These are phyloP conservation scores for Penicillium sp. DNA, from an alignment of 2,329 filamentous ascomycete genomes.

Conservation along the genomic window DNA sequence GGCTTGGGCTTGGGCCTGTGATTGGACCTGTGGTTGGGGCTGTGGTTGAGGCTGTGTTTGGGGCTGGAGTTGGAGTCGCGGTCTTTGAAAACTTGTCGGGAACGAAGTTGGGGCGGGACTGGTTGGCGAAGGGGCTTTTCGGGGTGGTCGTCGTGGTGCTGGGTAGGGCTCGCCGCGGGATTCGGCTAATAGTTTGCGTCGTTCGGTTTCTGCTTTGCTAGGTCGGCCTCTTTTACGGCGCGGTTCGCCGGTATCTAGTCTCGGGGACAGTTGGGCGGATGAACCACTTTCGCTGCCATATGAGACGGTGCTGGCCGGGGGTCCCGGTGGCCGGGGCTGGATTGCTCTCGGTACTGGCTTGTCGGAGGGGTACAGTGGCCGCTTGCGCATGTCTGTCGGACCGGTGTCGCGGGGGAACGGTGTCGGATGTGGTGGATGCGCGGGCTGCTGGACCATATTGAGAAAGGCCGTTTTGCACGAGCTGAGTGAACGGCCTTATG, in stretches of 20 bases:
- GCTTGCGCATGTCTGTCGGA: conserved; percentile 30
- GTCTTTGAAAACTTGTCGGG: background rate
- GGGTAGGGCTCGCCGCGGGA: conserved; percentile 43
- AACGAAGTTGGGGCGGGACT: conserved; percentile 26
- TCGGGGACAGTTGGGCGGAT: conserved; percentile 38
- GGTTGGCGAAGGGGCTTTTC: conserved; percentile 32
- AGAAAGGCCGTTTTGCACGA: conserved; percentile 39
- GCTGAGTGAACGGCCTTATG: conserved; percentile 42
- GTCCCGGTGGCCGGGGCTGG: conserved; percentile 42
- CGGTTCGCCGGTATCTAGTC: conserved; percentile 37
- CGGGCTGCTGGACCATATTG: conserved; percentile 36
- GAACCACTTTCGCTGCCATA: conserved; percentile 38
- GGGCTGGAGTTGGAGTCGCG: background rate
- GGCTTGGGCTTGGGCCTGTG: background rate
- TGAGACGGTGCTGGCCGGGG: conserved; percentile 33
- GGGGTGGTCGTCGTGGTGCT: conserved; percentile 29
- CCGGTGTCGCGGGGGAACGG: conserved; percentile 15
- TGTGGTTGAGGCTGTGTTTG: conserved; percentile 2
- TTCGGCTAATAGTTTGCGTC: conserved; percentile 41
- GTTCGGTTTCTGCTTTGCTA: conserved; percentile 45
- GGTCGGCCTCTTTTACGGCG: conserved; percentile 47
- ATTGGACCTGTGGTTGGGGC: background rate
- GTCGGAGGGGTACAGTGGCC: conserved; percentile 33
- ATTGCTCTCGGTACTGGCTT: conserved; percentile 40
- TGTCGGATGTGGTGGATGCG: conserved; percentile 18